phyloP scores from a whole-genome alignment of 2,329 filamentous ascomycete genomes.

The Pestalotiopsis sp. region DNA sequence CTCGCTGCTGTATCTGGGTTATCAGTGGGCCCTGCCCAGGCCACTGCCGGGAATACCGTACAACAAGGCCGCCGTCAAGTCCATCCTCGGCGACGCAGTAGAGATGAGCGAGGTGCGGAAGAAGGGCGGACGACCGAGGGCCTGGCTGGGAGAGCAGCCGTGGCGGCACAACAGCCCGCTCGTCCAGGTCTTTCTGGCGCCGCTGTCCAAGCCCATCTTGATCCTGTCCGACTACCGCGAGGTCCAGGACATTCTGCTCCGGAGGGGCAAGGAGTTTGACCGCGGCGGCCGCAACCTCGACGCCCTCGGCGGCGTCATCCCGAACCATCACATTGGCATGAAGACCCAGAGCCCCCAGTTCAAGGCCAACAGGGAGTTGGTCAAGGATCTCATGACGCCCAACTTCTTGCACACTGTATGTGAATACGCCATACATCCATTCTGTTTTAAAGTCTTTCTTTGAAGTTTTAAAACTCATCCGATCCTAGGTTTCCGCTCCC shows the following conservation, averaged over 20 bases:
- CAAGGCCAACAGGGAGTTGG: slow-evolving; percentile 32
- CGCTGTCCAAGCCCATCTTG: slow-evolving; percentile 32
- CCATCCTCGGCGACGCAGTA: slow-evolving; percentile 15
- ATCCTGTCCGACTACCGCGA: slow-evolving; percentile 35
- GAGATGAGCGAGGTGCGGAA: slow-evolving; percentile 14
- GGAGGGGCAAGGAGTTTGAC: slow-evolving; percentile 35
- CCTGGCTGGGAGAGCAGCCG: slow-evolving; percentile 17
- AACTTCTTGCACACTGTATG: slow-evolving; percentile 31
- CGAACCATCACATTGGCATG: slow-evolving; percentile 35
- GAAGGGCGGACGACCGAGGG: slow-evolving; percentile 14
- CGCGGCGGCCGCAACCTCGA: slow-evolving; percentile 25
- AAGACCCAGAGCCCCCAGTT: slow-evolving; percentile 31
- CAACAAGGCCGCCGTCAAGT: slow-evolving; percentile 15
- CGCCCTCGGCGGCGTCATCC: slow-evolving; percentile 20
- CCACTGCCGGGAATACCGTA: slow-evolving; percentile 20
- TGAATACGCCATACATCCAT: too few relatives aligned
- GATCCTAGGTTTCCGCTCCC: slow-evolving; percentile 32
- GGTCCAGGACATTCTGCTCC: slow-evolving; percentile 32
- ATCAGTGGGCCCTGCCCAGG: slow-evolving; percentile 23
- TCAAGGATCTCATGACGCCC: slow-evolving; percentile 39
- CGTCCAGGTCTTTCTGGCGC: slow-evolving; percentile 35
- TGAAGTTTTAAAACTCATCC: slow-evolving; percentile 5
- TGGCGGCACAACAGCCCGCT: slow-evolving; percentile 24
- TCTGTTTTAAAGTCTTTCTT: too few relatives aligned
- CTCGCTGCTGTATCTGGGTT: slow-evolving; percentile 22